Percentiles rank a stretch among this genome's conserved stretches.
These are phyloP conservation scores for Leishmania mexicana DNA, from an alignment of 208 protist species.

Conservation along the genomic window DNA sequence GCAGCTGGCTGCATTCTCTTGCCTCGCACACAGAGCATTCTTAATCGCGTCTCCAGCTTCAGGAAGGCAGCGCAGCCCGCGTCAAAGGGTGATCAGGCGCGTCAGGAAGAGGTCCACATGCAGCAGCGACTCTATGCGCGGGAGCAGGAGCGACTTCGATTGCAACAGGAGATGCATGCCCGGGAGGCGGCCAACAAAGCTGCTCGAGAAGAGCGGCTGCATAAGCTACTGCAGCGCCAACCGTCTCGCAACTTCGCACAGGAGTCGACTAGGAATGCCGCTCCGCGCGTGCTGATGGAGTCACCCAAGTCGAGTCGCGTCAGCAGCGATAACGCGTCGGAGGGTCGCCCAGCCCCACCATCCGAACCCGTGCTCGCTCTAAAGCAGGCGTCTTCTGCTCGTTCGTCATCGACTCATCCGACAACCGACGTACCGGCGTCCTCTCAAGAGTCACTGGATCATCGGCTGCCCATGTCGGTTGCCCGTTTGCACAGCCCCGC, in stretches of 20 bases:
- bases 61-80: conserved; percentile 24
- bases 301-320: background rate
- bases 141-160: conserved; percentile 16
- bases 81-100: conserved; percentile 9
- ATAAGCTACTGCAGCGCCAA: conserved; percentile 10
- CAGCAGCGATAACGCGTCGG: no score
- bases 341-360: background rate
- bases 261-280: background rate
- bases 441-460: background rate
- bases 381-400: background rate
- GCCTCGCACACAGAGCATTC: conserved; percentile 26
- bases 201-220: conserved; percentile 19
- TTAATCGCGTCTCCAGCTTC: conserved; percentile 48
- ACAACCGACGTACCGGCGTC: background rate
- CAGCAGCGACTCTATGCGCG: conserved; percentile 10
- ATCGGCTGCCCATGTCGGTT: background rate
- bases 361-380: background rate
- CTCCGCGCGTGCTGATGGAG: background rate
- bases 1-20: background rate
- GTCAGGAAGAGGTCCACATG: conserved; percentile 5
- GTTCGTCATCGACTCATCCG: background rate
- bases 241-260: background rate
- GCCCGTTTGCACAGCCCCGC: background rate
- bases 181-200: conserved; percentile 9
- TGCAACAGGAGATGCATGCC: conserved; percentile 17